A percentile compares a stretch with the other conserved stretches of the same genome.
These are phyloP conservation scores for Aspergillus pseudoterreus DNA, from an alignment of 2,329 filamentous ascomycete genomes.

Conservation along the genomic window DNA sequence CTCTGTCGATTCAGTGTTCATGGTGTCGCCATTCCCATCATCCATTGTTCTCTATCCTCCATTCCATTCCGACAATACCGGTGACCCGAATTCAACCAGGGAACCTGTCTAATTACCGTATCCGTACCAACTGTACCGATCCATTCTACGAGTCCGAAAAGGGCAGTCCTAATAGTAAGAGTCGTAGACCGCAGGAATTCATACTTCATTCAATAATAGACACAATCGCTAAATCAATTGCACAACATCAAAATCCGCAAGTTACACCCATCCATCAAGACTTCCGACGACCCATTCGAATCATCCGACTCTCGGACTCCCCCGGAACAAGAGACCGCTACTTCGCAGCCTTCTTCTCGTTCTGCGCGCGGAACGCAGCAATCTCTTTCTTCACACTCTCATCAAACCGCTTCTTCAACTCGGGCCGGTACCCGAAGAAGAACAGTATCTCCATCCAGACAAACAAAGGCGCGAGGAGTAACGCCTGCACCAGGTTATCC, in stretches of 20 bases:
- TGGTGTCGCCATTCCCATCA: too few species aligned
- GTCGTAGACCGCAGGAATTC: too few species aligned
- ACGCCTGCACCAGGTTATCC: conserved; percentile 85
- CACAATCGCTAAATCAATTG: too few species aligned
- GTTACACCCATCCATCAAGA: too few species aligned
- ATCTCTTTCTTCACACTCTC: conserved; percentile 73
- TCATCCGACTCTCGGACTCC: too few species aligned
- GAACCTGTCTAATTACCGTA: background rate
- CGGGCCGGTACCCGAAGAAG: conserved; percentile 81
- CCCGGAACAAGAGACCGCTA: conserved; percentile 1
- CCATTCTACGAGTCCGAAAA: too few species aligned
- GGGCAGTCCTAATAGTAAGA: too few species aligned
- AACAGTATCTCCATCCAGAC: conserved; percentile 96
- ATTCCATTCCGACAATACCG: background rate
- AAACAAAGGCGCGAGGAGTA: conserved; percentile 92
- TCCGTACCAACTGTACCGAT: background rate
- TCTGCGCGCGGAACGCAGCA: conserved; percentile 65
- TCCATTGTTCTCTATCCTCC: background rate
- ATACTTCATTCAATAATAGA: too few species aligned
- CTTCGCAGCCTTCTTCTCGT: conserved; percentile 27
- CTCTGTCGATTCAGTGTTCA: background rate
- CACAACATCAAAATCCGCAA: too few species aligned
- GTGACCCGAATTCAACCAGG: background rate
- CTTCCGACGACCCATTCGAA: too few species aligned
- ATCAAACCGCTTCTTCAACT: conserved; percentile 77